phyloP scores from a whole-genome alignment of 257 asterid genomes.

The Cruciata laevipes region DNA sequence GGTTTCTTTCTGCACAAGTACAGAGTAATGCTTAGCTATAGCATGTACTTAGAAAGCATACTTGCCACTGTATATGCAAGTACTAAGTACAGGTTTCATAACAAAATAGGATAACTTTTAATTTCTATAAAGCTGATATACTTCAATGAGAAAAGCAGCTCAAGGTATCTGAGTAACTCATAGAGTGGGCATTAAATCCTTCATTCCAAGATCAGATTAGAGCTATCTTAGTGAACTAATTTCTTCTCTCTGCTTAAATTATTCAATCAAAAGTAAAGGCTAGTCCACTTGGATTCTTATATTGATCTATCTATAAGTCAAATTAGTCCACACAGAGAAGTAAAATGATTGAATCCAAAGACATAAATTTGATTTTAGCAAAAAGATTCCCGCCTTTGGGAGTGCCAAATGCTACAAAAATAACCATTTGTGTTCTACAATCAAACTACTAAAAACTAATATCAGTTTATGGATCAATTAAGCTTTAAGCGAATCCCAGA shows the following conservation, averaged over 20 bases:
- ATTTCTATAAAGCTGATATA: background rate
- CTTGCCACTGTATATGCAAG: background rate
- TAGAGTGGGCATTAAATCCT: background rate
- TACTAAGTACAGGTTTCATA: background rate
- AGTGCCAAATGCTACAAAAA: background rate
- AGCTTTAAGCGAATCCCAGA: background rate
- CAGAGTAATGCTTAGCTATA: background rate
- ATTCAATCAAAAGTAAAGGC: background rate
- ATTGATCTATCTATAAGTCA: background rate
- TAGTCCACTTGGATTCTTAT: background rate
- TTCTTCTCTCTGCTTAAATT: background rate
- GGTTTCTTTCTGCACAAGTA: slow-evolving; percentile 46
- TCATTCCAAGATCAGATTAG: background rate
- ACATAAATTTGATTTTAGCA: too few relatives aligned
- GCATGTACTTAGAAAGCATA: background rate
- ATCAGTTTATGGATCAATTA: background rate
- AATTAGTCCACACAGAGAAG: background rate
- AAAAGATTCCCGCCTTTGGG: too few relatives aligned
- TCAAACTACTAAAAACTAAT: too few relatives aligned
- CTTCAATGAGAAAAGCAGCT: background rate
- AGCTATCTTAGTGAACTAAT: background rate
- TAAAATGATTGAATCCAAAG: background rate
- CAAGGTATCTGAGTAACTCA: background rate
- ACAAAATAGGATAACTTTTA: background rate
- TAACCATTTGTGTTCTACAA: background rate